These are phyloP conservation scores for Chenopodium berlandieri DNA, from an alignment of 148 eudicot species.

Conservation along the genomic window DNA sequence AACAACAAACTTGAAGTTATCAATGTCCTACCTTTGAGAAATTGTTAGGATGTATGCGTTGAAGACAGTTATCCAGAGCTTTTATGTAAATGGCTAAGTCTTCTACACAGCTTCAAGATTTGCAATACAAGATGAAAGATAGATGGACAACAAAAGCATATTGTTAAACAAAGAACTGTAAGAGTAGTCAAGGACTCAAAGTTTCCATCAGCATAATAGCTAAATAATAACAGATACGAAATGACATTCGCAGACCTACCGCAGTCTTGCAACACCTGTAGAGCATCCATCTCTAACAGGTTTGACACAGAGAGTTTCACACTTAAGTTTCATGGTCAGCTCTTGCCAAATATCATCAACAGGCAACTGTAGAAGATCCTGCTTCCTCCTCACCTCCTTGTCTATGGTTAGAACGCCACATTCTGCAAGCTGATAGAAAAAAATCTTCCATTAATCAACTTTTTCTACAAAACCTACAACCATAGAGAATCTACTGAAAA, in stretches of 20 bases:
- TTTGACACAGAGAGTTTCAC: constrained; percentile 73
- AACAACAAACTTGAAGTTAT: not conserved
- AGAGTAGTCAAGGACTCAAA: not conserved
- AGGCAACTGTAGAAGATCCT: constrained; percentile 45
- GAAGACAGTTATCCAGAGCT: constrained; percentile 63
- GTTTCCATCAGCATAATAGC: constrained; percentile 2
- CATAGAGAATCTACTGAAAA: no score
- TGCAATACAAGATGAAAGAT: constrained; percentile 10
- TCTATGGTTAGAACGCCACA: constrained; percentile 74
- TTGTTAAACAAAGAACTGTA: no score
- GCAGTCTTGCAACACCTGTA: constrained; percentile 88
- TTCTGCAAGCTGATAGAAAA: constrained; percentile 54
- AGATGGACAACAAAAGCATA: constrained; percentile 5
- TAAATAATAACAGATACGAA: constrained; percentile 14
- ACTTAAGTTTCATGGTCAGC: constrained; percentile 57
- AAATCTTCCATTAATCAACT: not conserved
- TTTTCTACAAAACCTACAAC: not conserved
- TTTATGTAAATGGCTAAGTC: constrained; percentile 70
- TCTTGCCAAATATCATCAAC: constrained; percentile 54
- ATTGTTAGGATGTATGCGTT: constrained; percentile 70
- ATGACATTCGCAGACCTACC: constrained; percentile 40
- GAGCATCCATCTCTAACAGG: constrained; percentile 96
- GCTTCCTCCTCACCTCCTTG: constrained; percentile 58
- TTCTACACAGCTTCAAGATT: constrained; percentile 46
- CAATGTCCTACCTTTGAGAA: constrained; percentile 60